Evolutionary conservation across 2,329 filamentous ascomycete species (phyloP).

Genomic region (Scleromitrula shiraiana): DNA sequence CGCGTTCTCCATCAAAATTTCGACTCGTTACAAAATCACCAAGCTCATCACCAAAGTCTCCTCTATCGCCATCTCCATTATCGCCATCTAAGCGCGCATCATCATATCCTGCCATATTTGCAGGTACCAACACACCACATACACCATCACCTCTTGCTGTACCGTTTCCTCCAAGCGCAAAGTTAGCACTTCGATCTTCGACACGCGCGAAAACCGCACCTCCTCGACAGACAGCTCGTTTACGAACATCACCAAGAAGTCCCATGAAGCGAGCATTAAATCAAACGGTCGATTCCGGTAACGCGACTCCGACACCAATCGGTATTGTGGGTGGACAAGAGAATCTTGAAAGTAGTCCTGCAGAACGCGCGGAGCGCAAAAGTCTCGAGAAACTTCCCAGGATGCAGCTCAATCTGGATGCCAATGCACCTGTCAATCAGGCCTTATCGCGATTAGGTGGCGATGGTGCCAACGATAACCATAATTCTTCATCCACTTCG

Average conservation of each 20-base stretch:
- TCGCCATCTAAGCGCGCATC: slow-evolving; percentile 38
- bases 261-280: slow-evolving; percentile 72
- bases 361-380: slow-evolving; percentile 40
- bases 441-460: slow-evolving; percentile 41
- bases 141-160: slow-evolving; percentile 49
- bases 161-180: slow-evolving; percentile 58
- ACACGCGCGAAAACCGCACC: slow-evolving; percentile 52
- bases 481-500: slow-evolving; percentile 49
- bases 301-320: slow-evolving; percentile 42
- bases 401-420: slow-evolving; percentile 40
- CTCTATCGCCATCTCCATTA: slow-evolving; percentile 50
- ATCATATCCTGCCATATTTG: slow-evolving; percentile 42
- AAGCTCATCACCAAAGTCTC: slow-evolving; percentile 43
- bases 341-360: slow-evolving; percentile 33
- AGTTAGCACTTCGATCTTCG: slow-evolving; percentile 56
- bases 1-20: slow-evolving; percentile 90
- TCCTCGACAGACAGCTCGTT: slow-evolving; percentile 48
- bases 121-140: slow-evolving; percentile 29
- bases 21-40: slow-evolving; percentile 45
- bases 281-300: slow-evolving; percentile 58
- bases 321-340: slow-evolving; percentile 33
- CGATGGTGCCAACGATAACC: slow-evolving; percentile 35
- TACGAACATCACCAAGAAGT: slow-evolving; percentile 68
- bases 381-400: slow-evolving; percentile 44
- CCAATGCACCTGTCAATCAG: slow-evolving; percentile 42